Evolutionary conservation across 225 moss, liverwort and hornwort species (phyloP).

Genomic region (Polytrichum commune): DNA sequence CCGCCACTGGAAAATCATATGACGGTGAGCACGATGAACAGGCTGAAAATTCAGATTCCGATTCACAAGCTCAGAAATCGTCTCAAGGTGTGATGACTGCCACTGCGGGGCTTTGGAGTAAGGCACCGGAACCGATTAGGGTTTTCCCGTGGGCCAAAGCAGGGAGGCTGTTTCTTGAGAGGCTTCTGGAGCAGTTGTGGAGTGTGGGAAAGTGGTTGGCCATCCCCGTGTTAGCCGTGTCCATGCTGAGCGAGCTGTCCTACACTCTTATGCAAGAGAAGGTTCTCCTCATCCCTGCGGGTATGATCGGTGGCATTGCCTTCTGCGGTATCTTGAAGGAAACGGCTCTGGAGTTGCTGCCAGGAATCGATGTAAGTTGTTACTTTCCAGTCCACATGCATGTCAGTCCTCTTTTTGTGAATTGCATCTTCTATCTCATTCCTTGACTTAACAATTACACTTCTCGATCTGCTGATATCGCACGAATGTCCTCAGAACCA

Average conservation of each 20-base stretch:
- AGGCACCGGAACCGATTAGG: constrained; percentile 46
- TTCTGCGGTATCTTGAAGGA: constrained; percentile 55
- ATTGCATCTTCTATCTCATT: no score
- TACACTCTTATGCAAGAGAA: constrained; percentile 48
- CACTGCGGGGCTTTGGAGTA: constrained; percentile 4
- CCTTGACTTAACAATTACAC: no score
- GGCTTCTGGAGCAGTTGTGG: constrained; percentile 46
- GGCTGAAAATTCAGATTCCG: no score
- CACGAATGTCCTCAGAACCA: no score
- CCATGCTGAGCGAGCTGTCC: constrained; percentile 56
- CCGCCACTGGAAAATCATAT: no score
- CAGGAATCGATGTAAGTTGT: constrained; percentile 30
- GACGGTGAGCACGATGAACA: no score
- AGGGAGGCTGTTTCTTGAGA: constrained; percentile 27
- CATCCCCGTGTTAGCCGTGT: constrained; percentile 50
- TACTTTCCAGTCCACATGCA: no score
- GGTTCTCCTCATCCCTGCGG: constrained; percentile 39
- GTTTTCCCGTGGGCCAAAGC: constrained; percentile 52
- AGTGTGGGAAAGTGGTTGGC: constrained; percentile 52
- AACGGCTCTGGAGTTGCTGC: constrained; percentile 30
- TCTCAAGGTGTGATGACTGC: no score
- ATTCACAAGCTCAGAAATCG: no score
- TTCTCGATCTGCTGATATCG: no score
- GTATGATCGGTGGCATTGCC: constrained; percentile 43
- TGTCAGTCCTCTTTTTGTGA: no score